Evolutionary conservation across 352 stramenopile species (phyloP), one percentile per base, ranked within the genome.

Genomic region (Phytophthora vignae): DNA sequence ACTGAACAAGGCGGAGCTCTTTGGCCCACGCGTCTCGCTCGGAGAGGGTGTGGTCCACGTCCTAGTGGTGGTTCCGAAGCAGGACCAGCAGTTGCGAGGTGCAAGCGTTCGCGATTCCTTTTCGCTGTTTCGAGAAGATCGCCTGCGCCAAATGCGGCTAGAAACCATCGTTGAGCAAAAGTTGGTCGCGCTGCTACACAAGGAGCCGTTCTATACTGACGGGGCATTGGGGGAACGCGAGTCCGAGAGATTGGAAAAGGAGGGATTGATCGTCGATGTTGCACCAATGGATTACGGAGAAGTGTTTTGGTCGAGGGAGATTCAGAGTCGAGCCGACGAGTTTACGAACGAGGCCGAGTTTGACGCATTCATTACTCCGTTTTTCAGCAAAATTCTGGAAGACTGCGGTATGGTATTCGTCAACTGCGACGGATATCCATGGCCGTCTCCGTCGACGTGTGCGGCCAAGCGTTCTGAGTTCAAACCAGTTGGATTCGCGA

Each of bases 401-500:
- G 15, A 14, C 22, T 62, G 40, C 27, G 36, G 38, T 40, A 19
- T 62, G 10, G 55, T 62, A 21, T 62, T 62, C 55, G 36, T 62
- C 40, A 62, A 62, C 21, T 54, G 22, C 55, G 21, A 62, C 22
- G 25, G 40, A 42, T 25, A 62, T 62, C 19, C 40, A 53, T 53
- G 55, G 55, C 25, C 54, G 36, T 42, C 40, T 53, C 55, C 22
- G 55, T 62, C 55, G 54, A 15, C 38, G 54, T 14, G 21, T 62
- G 22, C 6, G 19, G 21, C 10, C 19, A 62, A 54, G 38, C 27
- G 11, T 54, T 11, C 38, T 25, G 38, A 53, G 25, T 22, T 62
- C 5, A 54, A 38, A 62, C 55, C 68, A 2, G 33, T 55, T 59
- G 68, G 66, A 63, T 73, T 73, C 68, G 58, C 52, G 66, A 73